Conservation (phyloP, 169 alveolate species). For the Plasmodium inui region DNA sequence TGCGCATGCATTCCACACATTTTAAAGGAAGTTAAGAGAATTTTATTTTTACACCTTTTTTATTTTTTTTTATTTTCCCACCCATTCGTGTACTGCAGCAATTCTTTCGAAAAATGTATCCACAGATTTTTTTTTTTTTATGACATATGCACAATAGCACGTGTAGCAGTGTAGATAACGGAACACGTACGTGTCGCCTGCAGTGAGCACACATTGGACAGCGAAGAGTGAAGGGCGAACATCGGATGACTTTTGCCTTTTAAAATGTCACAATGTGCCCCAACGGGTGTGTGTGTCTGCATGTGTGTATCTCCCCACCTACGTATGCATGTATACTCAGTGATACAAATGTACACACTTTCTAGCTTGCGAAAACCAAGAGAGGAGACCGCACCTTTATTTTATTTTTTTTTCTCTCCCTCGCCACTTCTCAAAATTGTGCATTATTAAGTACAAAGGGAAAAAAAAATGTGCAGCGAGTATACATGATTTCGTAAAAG, state of each 20-base stretch:
- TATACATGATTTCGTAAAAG: not conserved
- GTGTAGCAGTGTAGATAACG: not conserved
- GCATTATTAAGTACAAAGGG: not conserved
- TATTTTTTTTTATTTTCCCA: not conserved
- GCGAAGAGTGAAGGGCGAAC: not conserved
- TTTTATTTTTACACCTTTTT: not conserved
- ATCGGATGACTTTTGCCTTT: not conserved
- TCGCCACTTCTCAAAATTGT: not conserved
- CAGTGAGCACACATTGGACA: not conserved
- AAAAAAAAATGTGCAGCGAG: not conserved
- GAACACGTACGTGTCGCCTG: not conserved
- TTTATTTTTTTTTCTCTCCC: not conserved
- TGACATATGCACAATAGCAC: not conserved
- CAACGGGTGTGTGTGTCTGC: not conserved
- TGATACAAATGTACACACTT: not conserved
- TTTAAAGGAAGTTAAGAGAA: not conserved
- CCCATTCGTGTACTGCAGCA: not conserved
- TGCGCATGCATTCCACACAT: not conserved
- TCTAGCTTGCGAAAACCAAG: not conserved
- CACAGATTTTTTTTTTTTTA: not conserved
- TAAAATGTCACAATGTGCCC: not conserved
- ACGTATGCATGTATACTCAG: not conserved
- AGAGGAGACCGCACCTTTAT: not conserved
- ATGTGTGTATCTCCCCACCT: not conserved
- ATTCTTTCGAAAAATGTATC: not conserved